These are phyloP conservation scores for Aureobasidium uvarum DNA, from an alignment of 2,329 filamentous ascomycete genomes.

Conservation along the genomic window DNA sequence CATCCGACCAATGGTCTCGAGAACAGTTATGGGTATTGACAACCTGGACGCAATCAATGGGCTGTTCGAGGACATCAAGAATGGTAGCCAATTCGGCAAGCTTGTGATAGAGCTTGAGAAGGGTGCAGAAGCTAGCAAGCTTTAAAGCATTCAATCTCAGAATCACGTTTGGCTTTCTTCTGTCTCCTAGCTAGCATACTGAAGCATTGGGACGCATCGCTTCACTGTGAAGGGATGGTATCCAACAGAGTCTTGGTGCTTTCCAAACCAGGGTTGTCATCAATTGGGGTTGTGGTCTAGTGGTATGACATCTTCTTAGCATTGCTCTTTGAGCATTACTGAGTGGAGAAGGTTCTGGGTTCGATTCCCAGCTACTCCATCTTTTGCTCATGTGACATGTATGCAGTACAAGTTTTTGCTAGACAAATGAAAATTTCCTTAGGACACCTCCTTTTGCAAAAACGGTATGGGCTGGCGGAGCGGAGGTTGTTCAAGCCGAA, in stretches of 20 bases:
- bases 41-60: constrained; percentile 75
- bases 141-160: constrained; percentile 29
- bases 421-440: not conserved
- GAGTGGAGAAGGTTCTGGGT: constrained; percentile 26
- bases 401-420: not conserved
- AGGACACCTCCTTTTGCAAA: not conserved
- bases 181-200: not conserved
- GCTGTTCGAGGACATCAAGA: constrained; percentile 85
- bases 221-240: not conserved
- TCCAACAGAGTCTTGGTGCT: not conserved
- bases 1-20: constrained; percentile 74
- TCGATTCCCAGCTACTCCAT: constrained; percentile 25
- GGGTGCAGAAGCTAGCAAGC: constrained; percentile 31
- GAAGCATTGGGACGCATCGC: not conserved
- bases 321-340: constrained; percentile 16
- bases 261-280: not conserved
- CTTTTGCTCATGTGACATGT: not conserved
- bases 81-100: constrained; percentile 86
- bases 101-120: constrained; percentile 65
- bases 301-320: constrained; percentile 26
- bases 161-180: not conserved
- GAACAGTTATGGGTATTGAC: constrained; percentile 64
- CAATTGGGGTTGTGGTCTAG: constrained; percentile 23
- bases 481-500: constrained; percentile 9
- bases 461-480: not conserved